Conservation (phyloP, 208 protist genomes). For the Trypanosoma scelopori region DNA sequence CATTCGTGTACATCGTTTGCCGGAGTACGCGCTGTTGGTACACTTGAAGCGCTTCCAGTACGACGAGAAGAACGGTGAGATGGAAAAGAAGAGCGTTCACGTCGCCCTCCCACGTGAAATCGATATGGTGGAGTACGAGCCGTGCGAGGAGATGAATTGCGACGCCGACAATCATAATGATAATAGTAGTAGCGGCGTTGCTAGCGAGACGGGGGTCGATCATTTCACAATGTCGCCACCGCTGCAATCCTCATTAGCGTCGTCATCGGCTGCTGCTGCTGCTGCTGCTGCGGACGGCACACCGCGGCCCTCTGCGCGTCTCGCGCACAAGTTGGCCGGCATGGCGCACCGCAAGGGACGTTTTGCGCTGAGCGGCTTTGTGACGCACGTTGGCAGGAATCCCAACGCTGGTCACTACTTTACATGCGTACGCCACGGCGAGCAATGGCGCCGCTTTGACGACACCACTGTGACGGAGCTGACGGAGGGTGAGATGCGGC, state of each 20-base stretch:
- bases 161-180: conserved; percentile 5
- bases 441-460: conserved; percentile 88
- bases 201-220: too few species aligned
- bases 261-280: too few species aligned
- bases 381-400: conserved; percentile 84
- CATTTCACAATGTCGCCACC: too few species aligned
- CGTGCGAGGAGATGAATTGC: not conserved
- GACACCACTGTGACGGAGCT: conserved; percentile 80
- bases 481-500: conserved; percentile 77
- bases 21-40: conserved; percentile 83
- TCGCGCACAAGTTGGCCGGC: conserved; percentile 51
- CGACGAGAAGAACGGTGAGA: conserved; percentile 56
- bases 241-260: too few species aligned
- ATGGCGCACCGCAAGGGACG: conserved; percentile 69
- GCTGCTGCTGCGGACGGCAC: not conserved
- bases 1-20: conserved; percentile 82
- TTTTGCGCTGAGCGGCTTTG: conserved; percentile 87
- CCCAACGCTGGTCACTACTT: conserved; percentile 90
- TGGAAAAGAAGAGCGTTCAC: conserved; percentile 83
- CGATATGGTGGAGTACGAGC: conserved; percentile 80
- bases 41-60: conserved; percentile 94
- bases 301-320: conserved; percentile 37
- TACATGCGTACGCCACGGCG: conserved; percentile 78
- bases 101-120: conserved; percentile 88
- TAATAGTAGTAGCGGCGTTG: conserved; percentile 1